A percentile compares a stretch with the other conserved stretches of the same genome.
Evolutionary conservation across 1,139 yeast genomes (phyloP).

Genomic region (Taiozyma sp.): DNA sequence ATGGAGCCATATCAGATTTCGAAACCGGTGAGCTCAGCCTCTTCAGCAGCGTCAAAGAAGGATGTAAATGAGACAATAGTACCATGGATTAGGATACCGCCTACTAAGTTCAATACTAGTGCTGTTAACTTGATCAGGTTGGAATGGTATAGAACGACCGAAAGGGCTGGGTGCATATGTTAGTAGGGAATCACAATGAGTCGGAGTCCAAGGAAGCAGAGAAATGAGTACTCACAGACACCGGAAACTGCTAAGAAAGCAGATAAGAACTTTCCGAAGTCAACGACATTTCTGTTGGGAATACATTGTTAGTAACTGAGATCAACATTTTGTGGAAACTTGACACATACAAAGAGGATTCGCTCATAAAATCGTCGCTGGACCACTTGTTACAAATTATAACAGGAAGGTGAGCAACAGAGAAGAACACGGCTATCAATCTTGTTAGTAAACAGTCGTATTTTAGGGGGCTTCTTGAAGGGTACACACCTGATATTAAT

Average conservation of each 20-base stretch:
- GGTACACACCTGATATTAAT: slow-evolving; percentile 34
- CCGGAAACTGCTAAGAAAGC: slow-evolving; percentile 66
- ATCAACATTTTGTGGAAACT: not conserved
- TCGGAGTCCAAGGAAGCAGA: not conserved
- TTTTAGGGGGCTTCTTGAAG: not conserved
- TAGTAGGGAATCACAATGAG: not conserved
- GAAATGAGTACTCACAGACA: slow-evolving; percentile 23
- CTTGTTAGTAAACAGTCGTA: slow-evolving; percentile 2
- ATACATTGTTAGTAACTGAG: slow-evolving; percentile 4
- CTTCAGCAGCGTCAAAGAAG: slow-evolving; percentile 59
- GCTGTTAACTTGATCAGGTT: slow-evolving; percentile 54
- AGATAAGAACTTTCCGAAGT: slow-evolving; percentile 62
- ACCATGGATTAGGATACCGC: slow-evolving; percentile 66
- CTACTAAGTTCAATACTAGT: slow-evolving; percentile 54
- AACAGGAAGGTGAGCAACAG: slow-evolving; percentile 68
- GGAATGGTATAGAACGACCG: slow-evolving; percentile 61
- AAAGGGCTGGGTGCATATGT: slow-evolving; percentile 28
- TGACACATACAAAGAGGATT: slow-evolving; percentile 30
- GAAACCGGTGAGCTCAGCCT: slow-evolving; percentile 24
- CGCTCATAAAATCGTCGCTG: slow-evolving; percentile 43
- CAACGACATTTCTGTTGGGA: slow-evolving; percentile 35
- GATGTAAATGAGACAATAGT: slow-evolving; percentile 69
- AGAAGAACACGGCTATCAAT: slow-evolving; percentile 33
- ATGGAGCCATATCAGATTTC: slow-evolving; percentile 11
- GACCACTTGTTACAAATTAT: slow-evolving; percentile 40